A percentile compares a stretch with the other conserved stretches of the same genome.
Conservation (phyloP, 2,329 filamentous ascomycete species). For the Talaromyces sp. region DNA sequence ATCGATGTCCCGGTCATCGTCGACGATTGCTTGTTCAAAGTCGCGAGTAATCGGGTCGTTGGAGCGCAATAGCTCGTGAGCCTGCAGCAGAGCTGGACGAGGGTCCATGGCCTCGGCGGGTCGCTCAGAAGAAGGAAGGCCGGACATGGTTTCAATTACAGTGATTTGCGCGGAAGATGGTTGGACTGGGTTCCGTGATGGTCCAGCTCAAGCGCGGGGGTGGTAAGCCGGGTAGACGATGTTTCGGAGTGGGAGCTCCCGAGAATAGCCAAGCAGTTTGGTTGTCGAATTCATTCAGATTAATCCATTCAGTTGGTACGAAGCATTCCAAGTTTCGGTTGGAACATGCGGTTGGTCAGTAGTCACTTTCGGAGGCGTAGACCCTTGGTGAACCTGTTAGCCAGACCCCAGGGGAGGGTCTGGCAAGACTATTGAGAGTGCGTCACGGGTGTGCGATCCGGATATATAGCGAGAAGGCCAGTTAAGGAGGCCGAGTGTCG, state of each 20-base stretch:
- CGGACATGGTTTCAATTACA: slow-evolving; percentile 31
- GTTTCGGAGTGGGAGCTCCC: slow-evolving; percentile 62
- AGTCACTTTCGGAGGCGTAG: slow-evolving; percentile 22
- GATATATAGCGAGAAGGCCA: slow-evolving; percentile 43
- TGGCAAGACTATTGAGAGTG: slow-evolving; percentile 34
- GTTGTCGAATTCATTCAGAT: slow-evolving; percentile 8
- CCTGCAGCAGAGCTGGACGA: slow-evolving; percentile 42
- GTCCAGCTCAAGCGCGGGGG: slow-evolving; percentile 65
- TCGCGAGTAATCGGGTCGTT: slow-evolving; percentile 61
- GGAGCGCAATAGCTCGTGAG: slow-evolving; percentile 43
- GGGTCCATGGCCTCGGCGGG: slow-evolving; percentile 45
- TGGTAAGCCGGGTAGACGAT: slow-evolving; percentile 56
- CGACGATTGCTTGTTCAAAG: slow-evolving; percentile 79
- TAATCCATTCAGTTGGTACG: slow-evolving; percentile 14
- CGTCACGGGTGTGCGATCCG: slow-evolving; percentile 22
- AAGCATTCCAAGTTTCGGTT: slow-evolving; percentile 6
- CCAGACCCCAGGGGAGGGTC: slow-evolving; percentile 41
- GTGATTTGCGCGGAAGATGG: slow-evolving; percentile 23
- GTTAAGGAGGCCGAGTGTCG: slow-evolving; percentile 97
- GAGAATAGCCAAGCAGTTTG: slow-evolving; percentile 32
- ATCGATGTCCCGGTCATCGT: slow-evolving; percentile 58
- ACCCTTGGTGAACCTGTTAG: slow-evolving; percentile 32
- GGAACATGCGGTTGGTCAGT: slow-evolving; percentile 10
- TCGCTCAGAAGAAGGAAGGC: slow-evolving; percentile 34
- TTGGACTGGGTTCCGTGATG: slow-evolving; percentile 66